Conservation (phyloP, 192 early-diverging fungal species). For the Backusella psychrophila region DNA sequence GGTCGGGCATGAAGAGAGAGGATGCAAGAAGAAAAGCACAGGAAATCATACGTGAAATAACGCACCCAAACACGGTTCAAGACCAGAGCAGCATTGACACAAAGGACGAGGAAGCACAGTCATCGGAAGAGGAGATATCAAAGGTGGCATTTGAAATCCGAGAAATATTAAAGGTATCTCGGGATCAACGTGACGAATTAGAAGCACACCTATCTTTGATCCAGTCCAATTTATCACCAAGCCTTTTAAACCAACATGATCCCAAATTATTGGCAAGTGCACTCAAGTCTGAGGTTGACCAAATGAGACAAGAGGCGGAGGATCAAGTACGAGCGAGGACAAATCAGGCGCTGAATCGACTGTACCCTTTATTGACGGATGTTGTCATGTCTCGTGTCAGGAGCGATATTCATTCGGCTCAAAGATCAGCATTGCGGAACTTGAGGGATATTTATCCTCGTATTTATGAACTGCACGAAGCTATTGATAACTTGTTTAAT, state of each 20-base stretch:
- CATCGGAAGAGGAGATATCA: neutral
- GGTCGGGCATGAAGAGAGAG: neutral
- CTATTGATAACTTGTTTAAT: neutral
- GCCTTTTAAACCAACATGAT: neutral
- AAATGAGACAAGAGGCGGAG: neutral
- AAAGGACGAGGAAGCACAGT: neutral
- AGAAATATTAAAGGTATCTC: neutral
- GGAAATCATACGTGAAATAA: neutral
- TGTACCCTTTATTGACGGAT: neutral
- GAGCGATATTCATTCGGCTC: neutral
- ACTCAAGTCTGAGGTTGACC: neutral
- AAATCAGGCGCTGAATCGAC: neutral
- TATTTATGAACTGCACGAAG: neutral
- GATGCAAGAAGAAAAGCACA: neutral
- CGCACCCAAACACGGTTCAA: neutral
- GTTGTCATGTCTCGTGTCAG: neutral
- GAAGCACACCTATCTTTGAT: neutral
- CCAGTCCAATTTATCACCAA: neutral
- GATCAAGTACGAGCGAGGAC: slow-evolving; percentile 2
- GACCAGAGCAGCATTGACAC: neutral
- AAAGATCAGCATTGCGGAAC: neutral
- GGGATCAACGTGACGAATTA: neutral
- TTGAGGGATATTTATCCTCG: neutral
- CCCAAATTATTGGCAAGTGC: neutral
- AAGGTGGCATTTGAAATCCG: neutral